Conservation (phyloP, 768 basidiomycete species). For the Boletus speciosus region DNA sequence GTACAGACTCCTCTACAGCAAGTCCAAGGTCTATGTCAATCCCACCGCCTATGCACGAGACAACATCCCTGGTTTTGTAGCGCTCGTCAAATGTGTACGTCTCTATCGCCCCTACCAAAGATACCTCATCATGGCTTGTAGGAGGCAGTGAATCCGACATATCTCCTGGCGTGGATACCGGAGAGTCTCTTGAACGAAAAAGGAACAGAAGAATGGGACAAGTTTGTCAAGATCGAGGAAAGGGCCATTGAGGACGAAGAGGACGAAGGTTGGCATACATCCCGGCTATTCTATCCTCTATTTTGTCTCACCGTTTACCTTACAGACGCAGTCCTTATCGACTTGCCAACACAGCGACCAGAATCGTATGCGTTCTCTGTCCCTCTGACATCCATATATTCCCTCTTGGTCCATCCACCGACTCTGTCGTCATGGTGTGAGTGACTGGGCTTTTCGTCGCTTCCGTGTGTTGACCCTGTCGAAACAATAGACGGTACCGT, state of each 20-base stretch:
- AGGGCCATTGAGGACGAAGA: slow-evolving; percentile 55
- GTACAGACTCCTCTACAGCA: slow-evolving; percentile 79
- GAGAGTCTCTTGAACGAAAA: slow-evolving; percentile 80
- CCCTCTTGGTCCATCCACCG: slow-evolving; percentile 80
- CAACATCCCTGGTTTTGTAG: slow-evolving; percentile 92
- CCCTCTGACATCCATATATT: slow-evolving; percentile 84
- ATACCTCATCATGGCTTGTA: slow-evolving; percentile 28
- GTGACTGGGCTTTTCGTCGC: slow-evolving; percentile 21
- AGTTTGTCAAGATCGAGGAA: slow-evolving; percentile 84
- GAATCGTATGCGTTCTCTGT: slow-evolving; percentile 97
- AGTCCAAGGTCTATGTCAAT: slow-evolving; percentile 93
- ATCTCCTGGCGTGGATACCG: slow-evolving; percentile 92
- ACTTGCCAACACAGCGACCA: slow-evolving; percentile 76
- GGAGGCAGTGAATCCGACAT: slow-evolving; percentile 73
- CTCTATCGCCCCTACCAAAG: slow-evolving; percentile 3
- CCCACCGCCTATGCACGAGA: slow-evolving; percentile 90
- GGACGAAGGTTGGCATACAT: slow-evolving; percentile 56
- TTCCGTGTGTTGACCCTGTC: background rate
- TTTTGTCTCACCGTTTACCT: slow-evolving; percentile 6
- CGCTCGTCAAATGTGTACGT: slow-evolving; percentile 83
- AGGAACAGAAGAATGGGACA: slow-evolving; percentile 83
- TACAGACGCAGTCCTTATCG: slow-evolving; percentile 79
- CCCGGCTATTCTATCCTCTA: background rate
- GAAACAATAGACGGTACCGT: slow-evolving; percentile 70
- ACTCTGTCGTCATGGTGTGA: slow-evolving; percentile 82